Conservation (phyloP, 148 eudicot genomes). For the Fagopyrum tataricum region DNA sequence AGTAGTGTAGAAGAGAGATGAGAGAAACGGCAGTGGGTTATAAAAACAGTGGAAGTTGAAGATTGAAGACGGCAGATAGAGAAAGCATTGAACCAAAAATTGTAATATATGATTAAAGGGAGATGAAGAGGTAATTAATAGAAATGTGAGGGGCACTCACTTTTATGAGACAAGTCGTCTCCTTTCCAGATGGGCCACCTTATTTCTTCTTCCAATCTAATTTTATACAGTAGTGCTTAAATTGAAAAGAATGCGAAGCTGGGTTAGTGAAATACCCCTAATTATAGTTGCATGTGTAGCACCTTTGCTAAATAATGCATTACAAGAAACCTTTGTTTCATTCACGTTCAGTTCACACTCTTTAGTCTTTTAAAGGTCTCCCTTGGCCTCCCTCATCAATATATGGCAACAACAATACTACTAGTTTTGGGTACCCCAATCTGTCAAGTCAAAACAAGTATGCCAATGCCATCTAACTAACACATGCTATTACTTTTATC, state of each 20-base stretch:
- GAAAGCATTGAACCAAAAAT: background rate
- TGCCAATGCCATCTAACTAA: background rate
- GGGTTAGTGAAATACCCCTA: no score
- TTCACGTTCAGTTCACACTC: slow-evolving; percentile 6
- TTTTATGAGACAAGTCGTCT: background rate
- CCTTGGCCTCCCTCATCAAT: background rate
- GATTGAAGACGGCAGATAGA: background rate
- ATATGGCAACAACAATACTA: no score
- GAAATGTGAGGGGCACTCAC: background rate
- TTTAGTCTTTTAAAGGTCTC: no score
- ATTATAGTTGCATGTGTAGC: no score
- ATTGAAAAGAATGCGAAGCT: no score
- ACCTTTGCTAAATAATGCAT: no score
- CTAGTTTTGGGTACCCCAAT: background rate
- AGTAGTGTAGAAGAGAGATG: no score
- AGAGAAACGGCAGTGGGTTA: no score
- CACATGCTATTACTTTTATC: no score
- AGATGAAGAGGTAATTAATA: background rate
- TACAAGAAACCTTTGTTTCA: background rate
- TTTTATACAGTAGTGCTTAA: no score
- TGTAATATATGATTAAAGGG: background rate
- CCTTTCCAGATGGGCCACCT: slow-evolving; percentile 5
- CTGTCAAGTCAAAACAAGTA: background rate
- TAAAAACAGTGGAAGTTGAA: background rate
- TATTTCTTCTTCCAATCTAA: no score